Percentiles rank a stretch among this genome's conserved stretches.
phyloP scores from a whole-genome alignment of 1,284 basidiomycete genomes.

The Cystobasidiaceae sp. region DNA sequence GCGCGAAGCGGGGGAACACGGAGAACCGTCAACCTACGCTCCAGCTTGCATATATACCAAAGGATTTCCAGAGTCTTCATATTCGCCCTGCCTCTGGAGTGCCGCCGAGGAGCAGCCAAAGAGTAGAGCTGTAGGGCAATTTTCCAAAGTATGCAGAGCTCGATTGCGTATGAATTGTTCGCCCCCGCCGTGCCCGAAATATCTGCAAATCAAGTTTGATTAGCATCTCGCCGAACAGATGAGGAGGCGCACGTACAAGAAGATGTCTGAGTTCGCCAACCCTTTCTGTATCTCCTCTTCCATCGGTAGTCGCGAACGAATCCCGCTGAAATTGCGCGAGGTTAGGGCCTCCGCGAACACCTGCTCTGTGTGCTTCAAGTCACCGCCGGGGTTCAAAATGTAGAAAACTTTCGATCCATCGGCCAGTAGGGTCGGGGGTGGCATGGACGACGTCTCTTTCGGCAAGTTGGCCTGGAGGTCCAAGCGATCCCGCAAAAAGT shows the following conservation, averaged over 20 bases:
- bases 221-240: background rate
- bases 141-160: slow-evolving; percentile 69
- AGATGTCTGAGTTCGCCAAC: slow-evolving; percentile 65
- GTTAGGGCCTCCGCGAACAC: slow-evolving; percentile 73
- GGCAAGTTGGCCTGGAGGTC: slow-evolving; percentile 48
- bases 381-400: slow-evolving; percentile 87
- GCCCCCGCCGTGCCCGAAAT: slow-evolving; percentile 94
- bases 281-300: slow-evolving; percentile 74
- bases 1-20: background rate
- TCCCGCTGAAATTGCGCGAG: slow-evolving; percentile 69
- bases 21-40: slow-evolving; percentile 79
- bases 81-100: slow-evolving; percentile 83
- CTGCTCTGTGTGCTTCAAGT: slow-evolving; percentile 74
- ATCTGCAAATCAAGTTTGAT: slow-evolving; percentile 53
- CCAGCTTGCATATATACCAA: slow-evolving; percentile 93
- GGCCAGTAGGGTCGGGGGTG: too few species aligned
- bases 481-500: slow-evolving; percentile 80
- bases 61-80: slow-evolving; percentile 85
- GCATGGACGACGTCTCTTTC: background rate
- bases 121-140: slow-evolving; percentile 89
- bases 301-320: slow-evolving; percentile 67
- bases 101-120: slow-evolving; percentile 97
- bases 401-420: slow-evolving; percentile 70
- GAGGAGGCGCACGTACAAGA: slow-evolving; percentile 63
- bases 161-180: slow-evolving; percentile 89